phyloP scores from a whole-genome alignment of 2,329 filamentous ascomycete species.

The Cladorrhinum sp. region DNA sequence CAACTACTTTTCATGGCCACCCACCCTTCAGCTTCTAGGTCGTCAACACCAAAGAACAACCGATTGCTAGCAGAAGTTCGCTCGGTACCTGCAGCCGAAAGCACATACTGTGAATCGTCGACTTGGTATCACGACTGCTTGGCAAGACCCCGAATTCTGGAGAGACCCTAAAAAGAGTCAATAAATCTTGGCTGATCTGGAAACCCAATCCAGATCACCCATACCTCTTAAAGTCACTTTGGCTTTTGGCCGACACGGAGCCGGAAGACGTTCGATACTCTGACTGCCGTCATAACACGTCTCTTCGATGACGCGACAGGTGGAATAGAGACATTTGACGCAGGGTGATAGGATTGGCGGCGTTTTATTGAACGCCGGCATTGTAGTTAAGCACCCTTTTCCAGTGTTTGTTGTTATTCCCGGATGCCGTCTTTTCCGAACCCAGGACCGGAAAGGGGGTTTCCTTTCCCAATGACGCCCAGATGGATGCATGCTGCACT shows the following conservation, averaged over 20 bases:
- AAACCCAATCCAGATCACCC: too few relatives aligned
- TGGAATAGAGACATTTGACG: not conserved
- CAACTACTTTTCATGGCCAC: not conserved
- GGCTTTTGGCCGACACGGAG: too few relatives aligned
- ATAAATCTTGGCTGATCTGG: too few relatives aligned
- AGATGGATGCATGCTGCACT: too few relatives aligned
- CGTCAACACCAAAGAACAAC: not conserved
- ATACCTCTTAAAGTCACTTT: too few relatives aligned
- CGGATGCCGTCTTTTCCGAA: not conserved
- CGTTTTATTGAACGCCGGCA: not conserved
- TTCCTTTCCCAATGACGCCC: not conserved
- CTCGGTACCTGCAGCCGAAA: not conserved
- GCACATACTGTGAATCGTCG: not conserved
- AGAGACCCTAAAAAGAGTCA: not conserved
- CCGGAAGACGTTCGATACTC: too few relatives aligned
- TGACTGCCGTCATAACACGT: too few relatives aligned
- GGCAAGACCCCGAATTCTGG: not conserved
- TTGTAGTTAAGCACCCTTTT: not conserved
- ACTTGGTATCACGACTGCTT: not conserved
- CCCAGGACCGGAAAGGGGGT: not conserved
- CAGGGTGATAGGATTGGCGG: not conserved
- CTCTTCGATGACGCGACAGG: not conserved
- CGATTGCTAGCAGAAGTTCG: not conserved
- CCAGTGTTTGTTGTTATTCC: not conserved
- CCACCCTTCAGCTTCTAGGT: not conserved